phyloP scores from a whole-genome alignment of 2,329 filamentous ascomycete species.

The Paecilomyces dactylethromorphus region DNA sequence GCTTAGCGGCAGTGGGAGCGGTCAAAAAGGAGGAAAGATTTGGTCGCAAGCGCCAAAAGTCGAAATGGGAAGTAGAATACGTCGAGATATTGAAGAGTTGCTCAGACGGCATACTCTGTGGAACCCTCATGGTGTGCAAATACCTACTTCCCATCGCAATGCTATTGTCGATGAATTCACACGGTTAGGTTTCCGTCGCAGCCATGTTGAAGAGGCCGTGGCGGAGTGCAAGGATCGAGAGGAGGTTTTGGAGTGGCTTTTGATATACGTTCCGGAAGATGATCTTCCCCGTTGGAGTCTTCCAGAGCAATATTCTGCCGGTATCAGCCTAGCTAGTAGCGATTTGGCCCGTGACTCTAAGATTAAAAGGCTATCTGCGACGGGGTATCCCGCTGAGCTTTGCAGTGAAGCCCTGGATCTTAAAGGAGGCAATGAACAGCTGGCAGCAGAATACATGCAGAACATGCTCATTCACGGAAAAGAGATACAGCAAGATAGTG shows the following conservation, averaged over 20 bases:
- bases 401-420: constrained; percentile 72
- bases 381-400: constrained; percentile 79
- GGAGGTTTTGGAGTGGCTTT: constrained; percentile 89
- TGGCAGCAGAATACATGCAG: constrained; percentile 75
- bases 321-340: constrained; percentile 75
- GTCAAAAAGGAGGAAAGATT: constrained; percentile 54
- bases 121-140: constrained; percentile 71
- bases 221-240: constrained; percentile 84
- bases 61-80: constrained; percentile 80
- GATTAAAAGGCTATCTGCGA: constrained; percentile 71
- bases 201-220: constrained; percentile 82
- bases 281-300: constrained; percentile 90
- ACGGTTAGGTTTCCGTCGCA: constrained; percentile 77
- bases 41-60: constrained; percentile 89
- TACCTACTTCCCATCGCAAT: constrained; percentile 53
- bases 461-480: constrained; percentile 53
- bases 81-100: constrained; percentile 71
- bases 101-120: constrained; percentile 73
- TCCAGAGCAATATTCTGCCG: constrained; percentile 85
- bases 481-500: constrained; percentile 6
- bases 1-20: constrained; percentile 21
- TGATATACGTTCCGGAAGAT: constrained; percentile 95
- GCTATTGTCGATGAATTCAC: constrained; percentile 66
- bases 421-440: constrained; percentile 63
- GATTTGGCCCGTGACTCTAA: constrained; percentile 75